Percentiles rank a stretch among this genome's conserved stretches.
phyloP scores from a whole-genome alignment of 352 stramenopile genomes.

The Peronosclerospora sorghi region DNA sequence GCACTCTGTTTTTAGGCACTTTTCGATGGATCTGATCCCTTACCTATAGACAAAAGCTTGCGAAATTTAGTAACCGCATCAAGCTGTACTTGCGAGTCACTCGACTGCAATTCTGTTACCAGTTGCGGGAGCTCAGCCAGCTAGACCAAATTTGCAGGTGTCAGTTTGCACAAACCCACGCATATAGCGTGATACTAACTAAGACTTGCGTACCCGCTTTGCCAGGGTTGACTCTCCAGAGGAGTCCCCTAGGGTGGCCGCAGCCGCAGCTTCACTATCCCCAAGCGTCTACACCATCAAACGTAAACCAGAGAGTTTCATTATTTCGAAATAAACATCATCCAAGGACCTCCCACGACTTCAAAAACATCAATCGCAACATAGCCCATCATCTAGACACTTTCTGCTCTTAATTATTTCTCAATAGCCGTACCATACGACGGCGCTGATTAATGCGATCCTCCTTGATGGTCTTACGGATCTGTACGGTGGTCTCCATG shows the following conservation, averaged over 20 bases:
- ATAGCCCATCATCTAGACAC: too few relatives aligned
- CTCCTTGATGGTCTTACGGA: conserved; percentile 80
- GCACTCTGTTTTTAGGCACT: background rate
- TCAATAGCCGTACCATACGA: conserved; percentile 11
- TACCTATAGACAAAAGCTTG: conserved; percentile 93
- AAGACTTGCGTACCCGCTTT: too few relatives aligned
- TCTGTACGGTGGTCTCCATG: conserved; percentile 76
- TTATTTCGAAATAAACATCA: conserved; percentile 10
- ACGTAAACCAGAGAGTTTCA: conserved; percentile 29
- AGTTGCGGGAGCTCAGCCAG: too few relatives aligned
- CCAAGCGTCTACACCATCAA: background rate
- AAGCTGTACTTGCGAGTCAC: conserved; percentile 87
- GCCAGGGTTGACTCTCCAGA: too few relatives aligned
- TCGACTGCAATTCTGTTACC: conserved; percentile 90
- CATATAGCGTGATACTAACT: too few relatives aligned
- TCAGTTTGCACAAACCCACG: too few relatives aligned
- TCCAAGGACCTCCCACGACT: too few relatives aligned
- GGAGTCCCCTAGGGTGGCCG: too few relatives aligned
- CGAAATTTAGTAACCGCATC: conserved; percentile 94
- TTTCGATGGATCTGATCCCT: background rate
- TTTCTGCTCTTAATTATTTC: too few relatives aligned
- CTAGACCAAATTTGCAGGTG: too few relatives aligned
- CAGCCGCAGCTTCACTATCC: too few relatives aligned
- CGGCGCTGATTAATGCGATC: conserved; percentile 78
- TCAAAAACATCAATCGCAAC: too few relatives aligned